Base-by-base conservation (phyloP, 1,284 basidiomycete genomes). In the Puccinia coronata region DNA sequence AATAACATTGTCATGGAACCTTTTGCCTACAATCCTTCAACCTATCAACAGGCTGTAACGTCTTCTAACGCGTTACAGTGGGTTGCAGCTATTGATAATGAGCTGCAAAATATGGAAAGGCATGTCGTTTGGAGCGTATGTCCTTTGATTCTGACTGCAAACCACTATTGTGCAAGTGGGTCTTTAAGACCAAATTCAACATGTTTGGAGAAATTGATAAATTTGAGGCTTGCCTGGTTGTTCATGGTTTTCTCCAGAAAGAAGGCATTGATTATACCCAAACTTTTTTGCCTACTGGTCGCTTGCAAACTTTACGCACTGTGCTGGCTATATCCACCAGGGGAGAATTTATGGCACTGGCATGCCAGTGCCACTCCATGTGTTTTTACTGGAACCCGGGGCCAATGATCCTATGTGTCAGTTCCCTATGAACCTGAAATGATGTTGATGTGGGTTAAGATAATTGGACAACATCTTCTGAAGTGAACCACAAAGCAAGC, bases 111-210 rank as follows among this genome's bases (percentile, higher is more conserved):
- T 18, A 61, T 61, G 59, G 59, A 61, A 18, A 4, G 59, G 2
- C 36, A 65, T 8, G 25, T 51, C 25, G 61, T 79, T 20, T 79
- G 76, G 76, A 41, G 39, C 57, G n/a, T 65, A 4, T 5, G 34
- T 9, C 3, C 8, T 9, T 11, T 57, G 8, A 25, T 28, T 47
- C 43, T 23, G 6, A 20, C 4, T 67, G 39, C 18, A 67, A 47
- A 47, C 65, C 65, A 2, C 12, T 67, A 12, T 20, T 18, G 1
- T 41, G 41, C 43, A 79, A 53, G 55, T 79, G 76, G 76, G 65
- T 79, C n/a, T 79, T 79, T 43, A 65, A 41, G n/a, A 53, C 6
- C 8, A 79, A 79, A 53, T 39, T 39, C 31, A 49, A 79, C 53
- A 28, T 28, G 25, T 34, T 34, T 57, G 76, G 76, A 11, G 53